Evolutionary conservation across 164 flowering plant genomes (phyloP).

Genomic region (Kalanchoe fedtschenkoi): DNA sequence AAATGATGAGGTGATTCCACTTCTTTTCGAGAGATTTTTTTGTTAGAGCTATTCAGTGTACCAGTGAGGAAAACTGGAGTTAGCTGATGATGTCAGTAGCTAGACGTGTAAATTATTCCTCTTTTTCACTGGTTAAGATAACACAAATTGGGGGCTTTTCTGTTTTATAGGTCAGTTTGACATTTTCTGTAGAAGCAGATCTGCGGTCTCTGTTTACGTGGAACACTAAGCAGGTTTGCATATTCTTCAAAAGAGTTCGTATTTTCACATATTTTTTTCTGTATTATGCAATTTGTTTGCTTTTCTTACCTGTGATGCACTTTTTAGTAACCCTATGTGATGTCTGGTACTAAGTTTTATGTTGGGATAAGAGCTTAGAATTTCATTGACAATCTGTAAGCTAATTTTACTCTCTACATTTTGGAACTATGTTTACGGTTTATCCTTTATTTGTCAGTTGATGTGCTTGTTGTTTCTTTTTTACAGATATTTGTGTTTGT

Average conservation of each 20-base stretch:
- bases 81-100: not conserved
- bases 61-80: not conserved
- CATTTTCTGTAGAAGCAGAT: conserved; percentile 62
- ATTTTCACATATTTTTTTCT: not conserved
- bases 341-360: not conserved
- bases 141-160: not conserved
- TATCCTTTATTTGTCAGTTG: not conserved
- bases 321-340: not conserved
- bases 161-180: conserved; percentile 67
- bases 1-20: conserved; percentile 60
- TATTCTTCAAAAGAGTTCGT: not conserved
- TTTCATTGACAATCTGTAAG: not conserved
- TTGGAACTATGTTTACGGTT: conserved; percentile 20
- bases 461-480: not conserved
- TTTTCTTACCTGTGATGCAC: not conserved
- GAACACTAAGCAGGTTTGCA: conserved; percentile 88
- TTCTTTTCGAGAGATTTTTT: not conserved
- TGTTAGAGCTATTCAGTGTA: not conserved
- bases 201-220: conserved; percentile 80
- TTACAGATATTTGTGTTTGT: conserved; percentile 75
- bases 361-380: not conserved
- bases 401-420: not conserved
- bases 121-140: not conserved
- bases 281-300: not conserved
- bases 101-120: not conserved